phyloP scores from a whole-genome alignment of 305 asterid genomes.

The Ilex paraguariensis region DNA sequence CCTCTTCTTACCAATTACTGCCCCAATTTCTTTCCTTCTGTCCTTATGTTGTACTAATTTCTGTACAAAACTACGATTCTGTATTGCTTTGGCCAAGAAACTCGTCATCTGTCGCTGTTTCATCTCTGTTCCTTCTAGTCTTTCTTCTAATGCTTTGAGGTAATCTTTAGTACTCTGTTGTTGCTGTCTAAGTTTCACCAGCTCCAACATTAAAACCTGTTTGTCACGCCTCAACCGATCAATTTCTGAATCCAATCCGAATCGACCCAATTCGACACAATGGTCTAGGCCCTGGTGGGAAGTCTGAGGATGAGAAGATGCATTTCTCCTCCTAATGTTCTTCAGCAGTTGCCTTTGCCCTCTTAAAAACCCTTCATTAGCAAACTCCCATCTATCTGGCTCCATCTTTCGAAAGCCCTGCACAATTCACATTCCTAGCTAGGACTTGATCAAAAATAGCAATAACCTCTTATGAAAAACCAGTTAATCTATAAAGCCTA shows the following conservation, averaged over 20 bases:
- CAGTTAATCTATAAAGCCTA: no score
- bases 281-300: not conserved
- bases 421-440: conserved; percentile 1
- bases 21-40: conserved; percentile 4
- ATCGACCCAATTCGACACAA: conserved; percentile 1
- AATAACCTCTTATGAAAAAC: no score
- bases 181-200: conserved; percentile 11
- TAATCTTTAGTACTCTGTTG: not conserved
- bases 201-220: conserved; percentile 3
- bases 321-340: conserved; percentile 9
- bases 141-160: conserved; percentile 10
- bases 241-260: conserved; percentile 10
- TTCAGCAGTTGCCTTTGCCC: conserved; percentile 11
- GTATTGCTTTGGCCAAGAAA: conserved; percentile 14
- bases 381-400: conserved; percentile 13
- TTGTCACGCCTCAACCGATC: conserved; percentile 7
- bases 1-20: conserved; percentile 27
- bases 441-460: not conserved
- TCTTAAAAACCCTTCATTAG: conserved; percentile 15
- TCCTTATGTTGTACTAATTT: conserved; percentile 3
- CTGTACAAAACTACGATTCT: conserved; percentile 1
- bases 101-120: conserved; percentile 7
- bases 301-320: not conserved
- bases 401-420: conserved; percentile 16
- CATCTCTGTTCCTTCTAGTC: conserved; percentile 14